Conservation (phyloP, 768 basidiomycete species). For the Pleurotus tuber-regium region DNA sequence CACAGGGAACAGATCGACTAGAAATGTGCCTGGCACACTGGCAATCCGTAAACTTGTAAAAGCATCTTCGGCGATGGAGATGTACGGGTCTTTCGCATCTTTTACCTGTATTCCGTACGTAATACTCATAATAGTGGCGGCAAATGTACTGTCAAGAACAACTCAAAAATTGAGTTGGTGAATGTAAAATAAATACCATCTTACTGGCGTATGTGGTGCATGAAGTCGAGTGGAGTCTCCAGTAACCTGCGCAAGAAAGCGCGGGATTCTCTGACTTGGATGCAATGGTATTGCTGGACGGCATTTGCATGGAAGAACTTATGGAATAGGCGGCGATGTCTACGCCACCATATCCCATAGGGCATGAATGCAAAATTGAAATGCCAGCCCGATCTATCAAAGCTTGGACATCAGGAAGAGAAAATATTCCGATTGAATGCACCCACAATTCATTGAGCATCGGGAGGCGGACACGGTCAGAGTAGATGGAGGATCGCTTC, state of each 20-base stretch:
- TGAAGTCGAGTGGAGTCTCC: constrained; percentile 1
- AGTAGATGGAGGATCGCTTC: constrained; percentile 18
- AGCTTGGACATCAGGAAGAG: background rate
- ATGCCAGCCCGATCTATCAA: background rate
- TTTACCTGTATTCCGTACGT: background rate
- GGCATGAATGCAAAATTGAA: background rate
- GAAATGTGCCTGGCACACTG: constrained; percentile 6
- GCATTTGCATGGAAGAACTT: constrained; percentile 7
- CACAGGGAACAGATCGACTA: constrained; percentile 15
- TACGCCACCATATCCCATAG: constrained; percentile 7
- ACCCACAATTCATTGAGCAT: constrained; percentile 4
- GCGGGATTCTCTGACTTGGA: background rate
- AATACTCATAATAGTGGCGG: background rate
- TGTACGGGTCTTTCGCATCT: background rate
- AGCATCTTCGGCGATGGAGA: constrained; percentile 2
- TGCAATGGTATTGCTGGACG: background rate
- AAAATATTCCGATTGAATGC: background rate
- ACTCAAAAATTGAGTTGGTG: background rate
- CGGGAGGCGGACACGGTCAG: constrained; percentile 10
- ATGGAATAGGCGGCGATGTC: constrained; percentile 8
- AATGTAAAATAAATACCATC: background rate
- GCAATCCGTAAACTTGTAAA: background rate
- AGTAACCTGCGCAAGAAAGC: constrained; percentile 1
- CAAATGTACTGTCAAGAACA: background rate
- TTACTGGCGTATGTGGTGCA: constrained; percentile 8